A percentile compares a stretch with the other conserved stretches of the same genome.
These are phyloP conservation scores for Leptomonas pyrrhocoris DNA, from an alignment of 208 protist species.

Conservation along the genomic window DNA sequence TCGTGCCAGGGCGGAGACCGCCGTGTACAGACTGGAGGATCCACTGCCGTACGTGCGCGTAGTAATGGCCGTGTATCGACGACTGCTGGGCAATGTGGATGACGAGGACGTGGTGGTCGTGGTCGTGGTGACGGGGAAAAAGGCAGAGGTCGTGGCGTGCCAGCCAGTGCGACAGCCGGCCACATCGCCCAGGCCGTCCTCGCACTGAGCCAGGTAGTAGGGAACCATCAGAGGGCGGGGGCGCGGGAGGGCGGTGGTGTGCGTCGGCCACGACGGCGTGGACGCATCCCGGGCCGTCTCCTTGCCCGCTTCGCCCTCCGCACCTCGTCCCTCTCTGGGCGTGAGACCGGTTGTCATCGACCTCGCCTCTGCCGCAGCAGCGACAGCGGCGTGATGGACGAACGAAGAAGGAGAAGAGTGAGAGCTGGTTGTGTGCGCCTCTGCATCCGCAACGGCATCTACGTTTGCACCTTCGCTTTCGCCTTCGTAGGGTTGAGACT, in stretches of 20 bases:
- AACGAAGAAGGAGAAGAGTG: no score
- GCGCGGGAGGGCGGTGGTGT: neutral
- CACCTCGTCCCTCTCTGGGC: no score
- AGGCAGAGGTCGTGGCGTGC: constrained; percentile 29
- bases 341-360: no score
- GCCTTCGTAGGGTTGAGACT: no score
- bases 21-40: constrained; percentile 8
- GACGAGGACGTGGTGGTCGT: neutral
- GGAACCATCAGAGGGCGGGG: neutral
- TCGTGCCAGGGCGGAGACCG: constrained; percentile 18
- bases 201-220: constrained; percentile 34
- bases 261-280: neutral
- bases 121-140: constrained; percentile 10
- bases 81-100: no score
- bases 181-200: constrained; percentile 28
- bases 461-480: no score
- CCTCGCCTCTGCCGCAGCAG: no score
- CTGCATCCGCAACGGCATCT: no score
- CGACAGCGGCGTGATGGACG: no score
- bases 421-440: no score
- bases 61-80: neutral
- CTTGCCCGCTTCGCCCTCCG: no score
- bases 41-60: neutral
- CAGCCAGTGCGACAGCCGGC: constrained; percentile 7
- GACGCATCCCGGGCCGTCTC: no score